phyloP scores from a whole-genome alignment of 306 rosid genomes.

The Clitoria ternatea region DNA sequence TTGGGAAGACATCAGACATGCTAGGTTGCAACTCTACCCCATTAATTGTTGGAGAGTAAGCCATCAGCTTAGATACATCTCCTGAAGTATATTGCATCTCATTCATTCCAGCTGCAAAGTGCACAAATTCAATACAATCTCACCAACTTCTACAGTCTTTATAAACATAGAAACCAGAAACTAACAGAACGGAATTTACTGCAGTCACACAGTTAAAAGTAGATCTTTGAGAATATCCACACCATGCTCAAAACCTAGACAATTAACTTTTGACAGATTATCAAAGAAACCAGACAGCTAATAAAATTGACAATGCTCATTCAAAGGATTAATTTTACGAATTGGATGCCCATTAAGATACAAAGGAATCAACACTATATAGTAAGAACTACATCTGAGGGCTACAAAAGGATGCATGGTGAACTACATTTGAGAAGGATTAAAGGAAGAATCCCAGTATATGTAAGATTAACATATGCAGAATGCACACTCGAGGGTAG shows the following conservation, averaged over 20 bases:
- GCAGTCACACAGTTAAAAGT: neutral
- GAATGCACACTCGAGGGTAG: too few relatives aligned
- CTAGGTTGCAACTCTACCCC: slow-evolving; percentile 50
- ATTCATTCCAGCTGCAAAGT: slow-evolving; percentile 56
- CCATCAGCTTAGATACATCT: slow-evolving; percentile 59
- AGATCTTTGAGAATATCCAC: slow-evolving; percentile 3
- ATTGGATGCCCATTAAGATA: neutral
- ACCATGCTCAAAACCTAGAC: slow-evolving; percentile 13
- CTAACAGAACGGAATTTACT: neutral
- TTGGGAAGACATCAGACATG: slow-evolving; percentile 41
- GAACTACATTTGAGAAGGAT: neutral
- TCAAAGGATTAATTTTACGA: neutral
- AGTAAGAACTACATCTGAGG: neutral
- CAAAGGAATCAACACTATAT: slow-evolving; percentile 7
- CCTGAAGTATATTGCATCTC: slow-evolving; percentile 77
- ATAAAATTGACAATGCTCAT: neutral
- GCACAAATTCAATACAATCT: neutral
- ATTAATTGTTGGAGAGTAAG: slow-evolving; percentile 51
- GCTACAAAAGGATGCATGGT: slow-evolving; percentile 4
- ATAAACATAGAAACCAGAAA: slow-evolving; percentile 8
- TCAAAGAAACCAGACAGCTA: slow-evolving; percentile 11
- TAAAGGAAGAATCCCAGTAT: neutral
- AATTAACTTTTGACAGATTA: slow-evolving; percentile 21
- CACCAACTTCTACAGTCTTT: slow-evolving; percentile 16
- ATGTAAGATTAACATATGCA: neutral